Conservation (phyloP, 1,139 yeast species). For the Sugiyamaella japonica region DNA sequence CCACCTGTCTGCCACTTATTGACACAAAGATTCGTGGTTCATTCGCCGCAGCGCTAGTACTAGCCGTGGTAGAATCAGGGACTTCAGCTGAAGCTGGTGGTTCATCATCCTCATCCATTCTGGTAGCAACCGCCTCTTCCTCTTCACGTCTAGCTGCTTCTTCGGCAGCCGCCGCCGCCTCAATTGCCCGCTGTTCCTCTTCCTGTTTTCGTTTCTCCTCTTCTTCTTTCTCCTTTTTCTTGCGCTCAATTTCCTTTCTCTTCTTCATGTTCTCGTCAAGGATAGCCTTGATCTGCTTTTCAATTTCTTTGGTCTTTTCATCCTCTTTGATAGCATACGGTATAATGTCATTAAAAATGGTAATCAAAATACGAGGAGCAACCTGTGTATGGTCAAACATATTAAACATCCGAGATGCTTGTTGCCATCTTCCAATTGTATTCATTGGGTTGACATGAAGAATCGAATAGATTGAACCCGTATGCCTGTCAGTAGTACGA, state of each 20-base stretch:
- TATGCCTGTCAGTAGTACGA: slow-evolving; percentile 24
- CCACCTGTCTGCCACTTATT: slow-evolving; percentile 79
- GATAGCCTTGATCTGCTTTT: slow-evolving; percentile 28
- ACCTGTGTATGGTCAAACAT: slow-evolving; percentile 46
- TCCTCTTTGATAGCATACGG: slow-evolving; percentile 44
- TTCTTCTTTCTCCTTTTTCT: slow-evolving; percentile 32
- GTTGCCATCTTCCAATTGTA: slow-evolving; percentile 70
- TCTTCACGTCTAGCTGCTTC: slow-evolving; percentile 21
- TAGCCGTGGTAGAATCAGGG: neutral
- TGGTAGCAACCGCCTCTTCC: slow-evolving; percentile 21
- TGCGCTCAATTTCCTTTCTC: slow-evolving; percentile 41
- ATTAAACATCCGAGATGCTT: slow-evolving; percentile 53
- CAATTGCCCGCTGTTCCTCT: slow-evolving; percentile 30
- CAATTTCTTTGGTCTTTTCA: slow-evolving; percentile 36
- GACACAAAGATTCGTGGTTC: slow-evolving; percentile 64
- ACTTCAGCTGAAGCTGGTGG: slow-evolving; percentile 13
- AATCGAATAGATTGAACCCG: slow-evolving; percentile 29
- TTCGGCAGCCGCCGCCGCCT: slow-evolving; percentile 28
- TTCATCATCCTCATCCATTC: slow-evolving; percentile 20
- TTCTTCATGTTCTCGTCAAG: slow-evolving; percentile 37
- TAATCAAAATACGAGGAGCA: slow-evolving; percentile 49
- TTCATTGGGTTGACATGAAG: slow-evolving; percentile 47
- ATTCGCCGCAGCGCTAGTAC: slow-evolving; percentile 13
- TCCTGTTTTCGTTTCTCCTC: slow-evolving; percentile 36
- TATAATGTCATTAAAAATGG: slow-evolving; percentile 45